Percentiles rank a stretch among this genome's conserved stretches.
phyloP scores from a whole-genome alignment of 257 asterid species.

The Capsicum baccatum region DNA sequence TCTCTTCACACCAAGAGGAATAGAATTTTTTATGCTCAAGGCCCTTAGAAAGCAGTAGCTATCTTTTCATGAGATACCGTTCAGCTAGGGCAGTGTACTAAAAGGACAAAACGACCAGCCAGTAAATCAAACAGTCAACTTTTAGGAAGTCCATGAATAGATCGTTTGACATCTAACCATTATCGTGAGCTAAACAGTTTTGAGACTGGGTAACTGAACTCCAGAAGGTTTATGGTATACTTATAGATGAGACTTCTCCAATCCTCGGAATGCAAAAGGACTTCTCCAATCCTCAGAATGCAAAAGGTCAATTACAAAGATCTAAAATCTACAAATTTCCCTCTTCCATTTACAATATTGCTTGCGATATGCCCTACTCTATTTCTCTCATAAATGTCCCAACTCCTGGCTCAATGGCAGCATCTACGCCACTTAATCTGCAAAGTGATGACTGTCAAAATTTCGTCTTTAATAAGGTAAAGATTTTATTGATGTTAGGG shows the following conservation, averaged over 20 bases:
- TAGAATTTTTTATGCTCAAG: background rate
- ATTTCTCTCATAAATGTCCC: background rate
- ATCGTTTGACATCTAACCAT: background rate
- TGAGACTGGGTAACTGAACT: slow-evolving; percentile 10
- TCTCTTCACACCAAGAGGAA: background rate
- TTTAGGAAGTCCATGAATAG: background rate
- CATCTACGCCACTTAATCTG: background rate
- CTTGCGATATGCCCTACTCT: background rate
- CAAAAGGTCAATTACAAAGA: slow-evolving; percentile 22
- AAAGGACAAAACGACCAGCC: background rate
- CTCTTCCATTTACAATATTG: background rate
- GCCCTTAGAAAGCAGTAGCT: slow-evolving; percentile 1
- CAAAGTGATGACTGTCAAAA: slow-evolving; percentile 3
- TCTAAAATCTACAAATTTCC: background rate
- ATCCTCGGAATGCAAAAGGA: too few relatives aligned
- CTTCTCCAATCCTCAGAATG: background rate
- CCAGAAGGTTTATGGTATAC: background rate
- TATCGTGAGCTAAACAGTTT: background rate
- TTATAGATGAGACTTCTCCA: background rate
- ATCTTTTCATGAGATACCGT: background rate
- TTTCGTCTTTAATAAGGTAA: slow-evolving; percentile 16
- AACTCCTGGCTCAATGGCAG: slow-evolving; percentile 13
- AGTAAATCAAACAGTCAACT: slow-evolving; percentile 16
- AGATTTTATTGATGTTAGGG: background rate
- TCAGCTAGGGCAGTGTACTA: background rate